These are phyloP conservation scores for Eucalyptus marginata DNA, from an alignment of 345 rosid species.

Conservation along the genomic window DNA sequence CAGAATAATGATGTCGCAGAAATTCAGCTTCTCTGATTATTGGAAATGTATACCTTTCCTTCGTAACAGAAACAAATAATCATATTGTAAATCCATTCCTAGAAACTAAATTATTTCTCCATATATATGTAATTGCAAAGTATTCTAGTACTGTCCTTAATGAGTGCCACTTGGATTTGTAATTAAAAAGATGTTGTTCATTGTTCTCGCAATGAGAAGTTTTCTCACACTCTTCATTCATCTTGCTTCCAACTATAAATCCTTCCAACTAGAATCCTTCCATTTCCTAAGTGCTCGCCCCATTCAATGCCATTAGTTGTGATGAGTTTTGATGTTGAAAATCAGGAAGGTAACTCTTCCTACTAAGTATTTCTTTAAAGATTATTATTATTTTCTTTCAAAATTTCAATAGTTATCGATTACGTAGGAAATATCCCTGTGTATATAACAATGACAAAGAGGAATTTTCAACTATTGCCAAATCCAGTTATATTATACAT, in stretches of 20 bases:
- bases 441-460: not conserved
- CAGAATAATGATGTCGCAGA: not conserved
- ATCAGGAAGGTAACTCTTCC: not conserved
- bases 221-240: not conserved
- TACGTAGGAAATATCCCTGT: not conserved
- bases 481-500: not conserved
- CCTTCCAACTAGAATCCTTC: not conserved
- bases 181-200: not conserved
- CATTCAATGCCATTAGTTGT: not conserved
- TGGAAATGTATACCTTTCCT: not conserved
- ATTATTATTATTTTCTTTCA: not conserved
- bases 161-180: not conserved
- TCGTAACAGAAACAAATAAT: not conserved
- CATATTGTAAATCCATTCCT: not conserved
- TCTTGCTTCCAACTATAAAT: not conserved
- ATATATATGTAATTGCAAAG: not conserved
- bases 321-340: not conserved
- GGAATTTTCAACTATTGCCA: not conserved
- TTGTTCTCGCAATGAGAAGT: not conserved
- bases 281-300: not conserved
- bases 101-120: not conserved
- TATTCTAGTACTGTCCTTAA: not conserved
- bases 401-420: not conserved
- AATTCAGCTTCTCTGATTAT: not conserved
- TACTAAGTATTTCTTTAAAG: not conserved